phyloP scores from a whole-genome alignment of 2,329 filamentous ascomycete species.

The Trichophyton equinum region DNA sequence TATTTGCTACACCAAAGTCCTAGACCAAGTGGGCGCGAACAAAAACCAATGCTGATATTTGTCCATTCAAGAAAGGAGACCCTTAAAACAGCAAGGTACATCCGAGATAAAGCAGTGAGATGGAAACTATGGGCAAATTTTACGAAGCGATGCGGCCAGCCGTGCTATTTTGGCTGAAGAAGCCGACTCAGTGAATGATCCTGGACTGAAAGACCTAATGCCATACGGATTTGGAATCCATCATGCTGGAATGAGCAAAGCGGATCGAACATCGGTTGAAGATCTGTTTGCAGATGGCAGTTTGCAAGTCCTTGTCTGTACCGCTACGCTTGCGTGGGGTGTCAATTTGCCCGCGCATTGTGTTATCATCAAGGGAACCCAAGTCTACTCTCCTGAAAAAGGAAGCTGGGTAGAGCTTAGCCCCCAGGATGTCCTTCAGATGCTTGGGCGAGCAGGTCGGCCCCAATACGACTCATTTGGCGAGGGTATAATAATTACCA shows the following conservation, averaged over 20 bases:
- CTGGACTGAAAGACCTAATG: constrained; percentile 82
- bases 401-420: constrained; percentile 97
- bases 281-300: constrained; percentile 84
- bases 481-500: constrained; percentile 97
- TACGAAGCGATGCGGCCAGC: constrained; percentile 83
- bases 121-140: constrained; percentile 95
- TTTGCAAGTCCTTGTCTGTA: constrained; percentile 92
- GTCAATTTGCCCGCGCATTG: constrained; percentile 96
- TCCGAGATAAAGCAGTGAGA: constrained; percentile 89
- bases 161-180: constrained; percentile 80
- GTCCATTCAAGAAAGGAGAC: constrained; percentile 98
- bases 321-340: constrained; percentile 96
- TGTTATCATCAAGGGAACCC: constrained; percentile 97
- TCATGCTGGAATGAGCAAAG: constrained; percentile 90
- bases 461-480: constrained; percentile 97
- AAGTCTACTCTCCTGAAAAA: constrained; percentile 96
- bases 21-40: constrained; percentile 87
- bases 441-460: constrained; percentile 92
- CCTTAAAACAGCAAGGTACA: constrained; percentile 90
- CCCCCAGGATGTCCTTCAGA: constrained; percentile 93
- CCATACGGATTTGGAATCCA: constrained; percentile 98
- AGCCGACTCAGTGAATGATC: constrained; percentile 66
- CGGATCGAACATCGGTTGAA: constrained; percentile 90
- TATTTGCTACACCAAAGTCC: constrained; percentile 91
- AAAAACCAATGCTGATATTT: constrained; percentile 98